Evolutionary conservation across 768 basidiomycete species (phyloP), one percentile per base, ranked within the genome.

Genomic region (Podaxis mareebaensis): DNA sequence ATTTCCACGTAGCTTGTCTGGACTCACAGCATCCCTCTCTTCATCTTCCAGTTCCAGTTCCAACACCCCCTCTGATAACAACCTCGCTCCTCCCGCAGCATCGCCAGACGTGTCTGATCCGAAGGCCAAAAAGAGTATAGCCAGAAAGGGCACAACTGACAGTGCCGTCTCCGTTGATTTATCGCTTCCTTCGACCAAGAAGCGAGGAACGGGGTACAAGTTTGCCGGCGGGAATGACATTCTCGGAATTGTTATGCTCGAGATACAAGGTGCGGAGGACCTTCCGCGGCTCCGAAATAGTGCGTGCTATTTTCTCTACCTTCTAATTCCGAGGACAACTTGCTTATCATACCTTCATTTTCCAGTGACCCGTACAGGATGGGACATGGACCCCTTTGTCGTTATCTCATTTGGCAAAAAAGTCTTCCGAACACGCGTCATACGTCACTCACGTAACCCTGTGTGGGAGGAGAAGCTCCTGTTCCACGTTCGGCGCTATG

Each of bases 371-470:
- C 86, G 91, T 0, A 92, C 86, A 0, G 92, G 92, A 0, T 95
- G 89, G 85, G 96, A 99, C 72, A 97, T 98, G 95, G 95, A 98
- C 69, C 95, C 96, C 0, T 99, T 98, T 70, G 92, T 93, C 24
- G 95, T 99, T 65, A 85, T 96, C 66, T 94, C 93, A 3, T 99
- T 99, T 66, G 93, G 96, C 33, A 96, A 95, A 79, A 99, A 97
- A 73, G 93, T 98, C 4, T 99, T 99, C 78, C 84, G 96, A 2
- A 98, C 96, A 0, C 88, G 92, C 36, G 87, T 95, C 28, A 88
- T 95, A 60, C 85, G 95, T 3, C 93, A 95, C 74, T 88, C 85
- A 0, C 78, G 77, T 63, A 94, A 92, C 72, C 96, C 97, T 0
- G 82, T 83, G 1, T 99, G 95, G 93, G 92, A 98, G 65, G 95